These are phyloP conservation scores for Saccharomycopsis phalli DNA, from an alignment of 1,139 yeast genomes.

Conservation along the genomic window DNA sequence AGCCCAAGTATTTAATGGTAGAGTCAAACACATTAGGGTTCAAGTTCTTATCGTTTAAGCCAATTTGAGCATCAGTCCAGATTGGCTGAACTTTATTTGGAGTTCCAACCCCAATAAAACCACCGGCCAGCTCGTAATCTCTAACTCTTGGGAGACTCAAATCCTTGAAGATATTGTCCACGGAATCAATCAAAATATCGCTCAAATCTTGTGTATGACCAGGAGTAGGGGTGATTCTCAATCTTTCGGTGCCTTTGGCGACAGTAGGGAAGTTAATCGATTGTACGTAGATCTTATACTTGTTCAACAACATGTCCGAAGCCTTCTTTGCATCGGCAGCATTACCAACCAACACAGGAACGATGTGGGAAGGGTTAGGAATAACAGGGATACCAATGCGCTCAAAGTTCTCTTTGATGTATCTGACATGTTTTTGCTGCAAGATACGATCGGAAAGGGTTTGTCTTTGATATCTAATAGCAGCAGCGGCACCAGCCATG, in stretches of 20 bases:
- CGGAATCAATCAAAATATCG: conserved; percentile 65
- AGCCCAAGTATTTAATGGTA: conserved; percentile 48
- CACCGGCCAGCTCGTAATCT: conserved; percentile 77
- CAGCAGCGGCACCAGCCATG: conserved; percentile 90
- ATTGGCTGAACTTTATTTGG: conserved; percentile 38
- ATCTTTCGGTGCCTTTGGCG: conserved; percentile 89
- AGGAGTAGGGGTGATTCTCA: conserved; percentile 96
- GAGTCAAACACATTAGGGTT: conserved; percentile 60
- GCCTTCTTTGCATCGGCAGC: conserved; percentile 89
- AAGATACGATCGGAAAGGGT: conserved; percentile 69
- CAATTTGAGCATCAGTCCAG: conserved; percentile 81
- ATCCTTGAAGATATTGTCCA: conserved; percentile 73
- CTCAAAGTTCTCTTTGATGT: conserved; percentile 66
- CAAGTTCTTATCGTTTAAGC: conserved; percentile 50
- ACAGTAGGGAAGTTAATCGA: conserved; percentile 98
- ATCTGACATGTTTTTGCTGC: conserved; percentile 80
- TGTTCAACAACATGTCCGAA: conserved; percentile 75
- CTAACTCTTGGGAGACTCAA: conserved; percentile 64
- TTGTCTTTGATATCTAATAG: conserved; percentile 76
- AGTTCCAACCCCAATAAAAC: conserved; percentile 82
- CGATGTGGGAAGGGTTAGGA: conserved; percentile 96
- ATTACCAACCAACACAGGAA: conserved; percentile 89
- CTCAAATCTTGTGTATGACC: conserved; percentile 78
- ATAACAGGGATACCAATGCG: conserved; percentile 84
- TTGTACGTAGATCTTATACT: conserved; percentile 87